These are phyloP conservation scores for Aureobasidium sp. DNA, from an alignment of 2,329 filamentous ascomycete species.

Conservation along the genomic window DNA sequence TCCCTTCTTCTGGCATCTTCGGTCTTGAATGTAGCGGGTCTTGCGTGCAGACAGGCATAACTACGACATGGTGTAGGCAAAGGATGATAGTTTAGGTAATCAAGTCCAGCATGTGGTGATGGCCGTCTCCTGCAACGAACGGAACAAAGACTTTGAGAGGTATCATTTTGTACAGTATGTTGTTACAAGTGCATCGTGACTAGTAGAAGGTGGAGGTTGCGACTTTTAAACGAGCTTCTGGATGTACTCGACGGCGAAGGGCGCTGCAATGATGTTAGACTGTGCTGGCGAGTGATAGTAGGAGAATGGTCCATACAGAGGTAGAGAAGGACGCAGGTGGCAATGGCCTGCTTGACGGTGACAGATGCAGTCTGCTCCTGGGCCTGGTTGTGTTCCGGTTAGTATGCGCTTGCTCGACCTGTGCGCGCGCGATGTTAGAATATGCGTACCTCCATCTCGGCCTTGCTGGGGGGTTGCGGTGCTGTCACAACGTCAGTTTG, in stretches of 20 bases:
- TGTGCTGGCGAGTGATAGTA: too few species aligned
- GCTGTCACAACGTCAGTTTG: conserved; percentile 35
- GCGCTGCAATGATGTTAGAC: conserved; percentile 34
- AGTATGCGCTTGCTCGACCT: conserved; percentile 1
- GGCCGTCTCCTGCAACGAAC: background rate
- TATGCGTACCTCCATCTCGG: conserved; percentile 54
- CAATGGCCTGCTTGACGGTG: conserved; percentile 61
- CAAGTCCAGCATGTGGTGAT: background rate
- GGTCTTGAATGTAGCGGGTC: too few species aligned
- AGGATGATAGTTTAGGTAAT: background rate
- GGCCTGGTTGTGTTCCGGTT: conserved; percentile 23
- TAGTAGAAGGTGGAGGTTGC: background rate
- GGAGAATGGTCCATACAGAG: conserved; percentile 55
- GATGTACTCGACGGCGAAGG: conserved; percentile 49
- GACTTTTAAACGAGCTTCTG: conserved; percentile 38
- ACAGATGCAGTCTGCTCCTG: conserved; percentile 61
- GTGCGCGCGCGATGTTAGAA: background rate
- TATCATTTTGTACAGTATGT: conserved; percentile 4
- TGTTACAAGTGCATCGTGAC: conserved; percentile 12
- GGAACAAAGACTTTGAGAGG: background rate
- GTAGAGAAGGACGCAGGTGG: conserved; percentile 63
- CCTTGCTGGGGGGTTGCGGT: conserved; percentile 62
- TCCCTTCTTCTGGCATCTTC: background rate
- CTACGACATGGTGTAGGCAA: background rate
- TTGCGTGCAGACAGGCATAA: too few species aligned